Conservation (phyloP, 305 asterid genomes). For the Fraxinus albicans region DNA sequence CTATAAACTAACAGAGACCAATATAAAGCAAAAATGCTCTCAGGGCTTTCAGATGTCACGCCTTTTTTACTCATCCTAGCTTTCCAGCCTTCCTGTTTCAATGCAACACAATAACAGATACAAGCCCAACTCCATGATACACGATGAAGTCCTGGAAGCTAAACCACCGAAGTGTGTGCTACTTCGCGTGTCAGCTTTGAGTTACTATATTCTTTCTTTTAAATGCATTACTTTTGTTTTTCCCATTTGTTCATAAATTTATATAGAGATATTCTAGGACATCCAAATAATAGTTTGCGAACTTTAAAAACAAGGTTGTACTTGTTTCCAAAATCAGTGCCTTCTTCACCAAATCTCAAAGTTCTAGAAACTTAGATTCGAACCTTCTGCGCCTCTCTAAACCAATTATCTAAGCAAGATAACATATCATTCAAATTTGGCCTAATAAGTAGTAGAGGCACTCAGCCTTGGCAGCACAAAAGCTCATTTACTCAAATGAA, state of each 20-base stretch:
- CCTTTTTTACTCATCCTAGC: background rate
- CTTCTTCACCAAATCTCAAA: background rate
- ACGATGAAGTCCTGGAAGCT: background rate
- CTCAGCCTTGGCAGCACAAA: background rate
- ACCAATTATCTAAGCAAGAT: background rate
- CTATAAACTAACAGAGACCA: background rate
- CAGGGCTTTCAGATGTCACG: background rate
- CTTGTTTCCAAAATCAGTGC: background rate
- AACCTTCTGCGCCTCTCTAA: background rate
- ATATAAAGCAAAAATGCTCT: background rate
- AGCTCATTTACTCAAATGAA: background rate
- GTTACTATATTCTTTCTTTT: background rate
- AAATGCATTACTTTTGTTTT: background rate
- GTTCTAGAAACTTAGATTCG: background rate
- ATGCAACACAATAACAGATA: background rate
- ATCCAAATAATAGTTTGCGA: background rate
- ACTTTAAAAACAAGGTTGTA: background rate
- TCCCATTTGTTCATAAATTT: background rate
- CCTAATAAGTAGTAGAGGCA: background rate
- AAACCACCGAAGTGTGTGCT: background rate
- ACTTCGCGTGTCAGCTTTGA: background rate
- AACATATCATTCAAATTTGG: background rate
- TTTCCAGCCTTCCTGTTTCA: background rate
- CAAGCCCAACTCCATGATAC: background rate
- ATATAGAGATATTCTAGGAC: background rate